Conservation (phyloP, 108 stramenopile genomes). For the Pseudonitzschia multiseries region DNA sequence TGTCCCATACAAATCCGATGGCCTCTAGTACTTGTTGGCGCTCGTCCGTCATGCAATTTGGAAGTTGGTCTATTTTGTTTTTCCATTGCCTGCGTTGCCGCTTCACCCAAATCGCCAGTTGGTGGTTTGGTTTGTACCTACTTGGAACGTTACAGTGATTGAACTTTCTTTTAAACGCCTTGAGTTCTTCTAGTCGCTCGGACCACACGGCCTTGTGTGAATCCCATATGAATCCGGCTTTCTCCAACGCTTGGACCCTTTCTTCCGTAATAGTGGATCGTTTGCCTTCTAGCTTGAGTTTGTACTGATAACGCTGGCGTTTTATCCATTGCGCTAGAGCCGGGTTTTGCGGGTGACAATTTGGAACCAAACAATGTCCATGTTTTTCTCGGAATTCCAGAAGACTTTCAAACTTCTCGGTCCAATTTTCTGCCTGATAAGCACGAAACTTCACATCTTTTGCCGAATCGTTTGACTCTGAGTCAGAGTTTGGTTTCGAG, state of each 20-base stretch:
- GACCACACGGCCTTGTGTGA: conserved; percentile 32
- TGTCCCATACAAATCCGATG: conserved; percentile 16
- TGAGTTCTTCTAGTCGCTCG: conserved; percentile 39
- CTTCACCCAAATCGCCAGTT: conserved; percentile 51
- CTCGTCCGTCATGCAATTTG: conserved; percentile 49
- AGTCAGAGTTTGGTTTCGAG: neutral
- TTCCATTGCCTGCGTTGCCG: conserved; percentile 50
- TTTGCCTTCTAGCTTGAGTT: conserved; percentile 37
- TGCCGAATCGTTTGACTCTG: neutral
- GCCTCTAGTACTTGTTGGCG: conserved; percentile 22
- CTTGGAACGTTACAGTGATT: conserved; percentile 37
- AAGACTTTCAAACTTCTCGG: conserved; percentile 48
- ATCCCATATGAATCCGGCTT: conserved; percentile 46
- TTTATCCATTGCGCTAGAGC: conserved; percentile 43
- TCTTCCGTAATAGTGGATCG: conserved; percentile 49
- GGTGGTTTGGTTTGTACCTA: conserved; percentile 20
- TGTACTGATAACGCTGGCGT: conserved; percentile 52
- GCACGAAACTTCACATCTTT: conserved; percentile 28
- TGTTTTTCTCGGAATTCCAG: conserved; percentile 36
- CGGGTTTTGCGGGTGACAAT: conserved; percentile 25
- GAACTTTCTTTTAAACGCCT: conserved; percentile 15
- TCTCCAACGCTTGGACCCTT: conserved; percentile 37
- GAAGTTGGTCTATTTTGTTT: conserved; percentile 30
- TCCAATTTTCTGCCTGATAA: conserved; percentile 51
- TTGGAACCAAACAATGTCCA: conserved; percentile 53